Evolutionary conservation across 2,329 filamentous ascomycete genomes (phyloP).

Genomic region (Fusarium odoratissimum): DNA sequence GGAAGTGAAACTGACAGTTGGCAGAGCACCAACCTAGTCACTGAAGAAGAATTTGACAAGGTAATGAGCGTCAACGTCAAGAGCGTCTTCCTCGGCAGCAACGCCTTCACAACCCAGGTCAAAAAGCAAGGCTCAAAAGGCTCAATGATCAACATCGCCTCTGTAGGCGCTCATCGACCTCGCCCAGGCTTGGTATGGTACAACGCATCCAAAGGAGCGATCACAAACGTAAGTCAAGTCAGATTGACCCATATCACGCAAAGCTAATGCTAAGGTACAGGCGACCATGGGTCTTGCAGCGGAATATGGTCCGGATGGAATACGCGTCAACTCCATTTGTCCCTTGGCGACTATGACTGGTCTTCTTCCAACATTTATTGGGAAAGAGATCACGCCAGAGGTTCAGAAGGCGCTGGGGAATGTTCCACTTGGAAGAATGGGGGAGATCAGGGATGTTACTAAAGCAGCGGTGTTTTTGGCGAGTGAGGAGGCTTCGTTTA

Average conservation of each 20-base stretch:
- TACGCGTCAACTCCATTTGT: constrained; percentile 78
- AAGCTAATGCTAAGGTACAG: constrained; percentile 5
- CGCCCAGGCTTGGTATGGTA: constrained; percentile 76
- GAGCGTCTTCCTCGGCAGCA: constrained; percentile 8
- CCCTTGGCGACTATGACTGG: constrained; percentile 66
- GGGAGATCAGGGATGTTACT: constrained; percentile 66
- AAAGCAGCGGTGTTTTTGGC: constrained; percentile 78
- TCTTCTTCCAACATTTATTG: constrained; percentile 58
- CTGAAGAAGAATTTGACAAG: constrained; percentile 10
- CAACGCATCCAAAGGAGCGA: constrained; percentile 75
- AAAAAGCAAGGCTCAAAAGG: constrained; percentile 10
- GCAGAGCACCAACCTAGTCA: constrained; percentile 14
- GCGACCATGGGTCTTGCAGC: constrained; percentile 70
- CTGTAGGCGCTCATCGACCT: constrained; percentile 54
- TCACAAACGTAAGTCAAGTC: constrained; percentile 60
- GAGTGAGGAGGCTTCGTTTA: constrained; percentile 77
- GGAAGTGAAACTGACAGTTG: fast-evolving
- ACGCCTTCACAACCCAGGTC: neutral
- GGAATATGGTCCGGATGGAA: constrained; percentile 77
- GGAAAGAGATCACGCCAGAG: constrained; percentile 71
- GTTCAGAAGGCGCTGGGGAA: constrained; percentile 67
- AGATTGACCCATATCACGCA: neutral
- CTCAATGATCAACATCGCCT: constrained; percentile 26
- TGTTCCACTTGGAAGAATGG: constrained; percentile 64
- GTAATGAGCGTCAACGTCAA: constrained; percentile 16